phyloP scores from a whole-genome alignment of 1,139 yeast genomes.

The Arxiozyma heterogenica region DNA sequence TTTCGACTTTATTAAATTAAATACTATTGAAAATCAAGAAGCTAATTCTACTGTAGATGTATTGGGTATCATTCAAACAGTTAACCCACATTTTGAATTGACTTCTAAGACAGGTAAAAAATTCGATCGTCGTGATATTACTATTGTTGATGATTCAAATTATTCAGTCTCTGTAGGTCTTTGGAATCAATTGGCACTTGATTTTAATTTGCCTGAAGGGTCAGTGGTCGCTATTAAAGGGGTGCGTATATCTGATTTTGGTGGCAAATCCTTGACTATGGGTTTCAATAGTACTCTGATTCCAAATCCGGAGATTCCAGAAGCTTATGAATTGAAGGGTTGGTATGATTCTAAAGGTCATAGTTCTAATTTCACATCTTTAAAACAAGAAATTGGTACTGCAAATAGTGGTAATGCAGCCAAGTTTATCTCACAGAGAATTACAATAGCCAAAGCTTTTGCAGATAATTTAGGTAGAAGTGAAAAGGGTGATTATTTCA shows the following conservation, averaged over 20 bases:
- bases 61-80: conserved; percentile 73
- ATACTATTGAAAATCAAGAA: conserved; percentile 56
- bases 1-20: conserved; percentile 66
- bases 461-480: conserved; percentile 62
- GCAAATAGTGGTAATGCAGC: conserved; percentile 27
- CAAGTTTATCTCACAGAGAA: conserved; percentile 40
- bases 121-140: conserved; percentile 81
- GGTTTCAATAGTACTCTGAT: conserved; percentile 68
- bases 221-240: conserved; percentile 90
- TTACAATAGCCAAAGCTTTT: conserved; percentile 58
- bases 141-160: conserved; percentile 77
- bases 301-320: conserved; percentile 80
- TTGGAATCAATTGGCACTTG: conserved; percentile 83
- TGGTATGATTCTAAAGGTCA: conserved; percentile 87
- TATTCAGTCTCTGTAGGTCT: conserved; percentile 70
- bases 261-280: conserved; percentile 76
- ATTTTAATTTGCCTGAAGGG: conserved; percentile 66
- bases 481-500: conserved; percentile 72
- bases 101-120: conserved; percentile 92
- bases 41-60: conserved; percentile 73
- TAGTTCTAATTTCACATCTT: conserved; percentile 50
- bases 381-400: conserved; percentile 38
- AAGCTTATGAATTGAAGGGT: conserved; percentile 80
- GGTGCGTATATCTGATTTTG: conserved; percentile 80
- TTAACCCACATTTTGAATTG: conserved; percentile 66